A percentile compares a stretch with the other conserved stretches of the same genome.
These are phyloP conservation scores for Fusarium torulosum DNA, from an alignment of 2,329 filamentous ascomycete genomes.

Conservation along the genomic window DNA sequence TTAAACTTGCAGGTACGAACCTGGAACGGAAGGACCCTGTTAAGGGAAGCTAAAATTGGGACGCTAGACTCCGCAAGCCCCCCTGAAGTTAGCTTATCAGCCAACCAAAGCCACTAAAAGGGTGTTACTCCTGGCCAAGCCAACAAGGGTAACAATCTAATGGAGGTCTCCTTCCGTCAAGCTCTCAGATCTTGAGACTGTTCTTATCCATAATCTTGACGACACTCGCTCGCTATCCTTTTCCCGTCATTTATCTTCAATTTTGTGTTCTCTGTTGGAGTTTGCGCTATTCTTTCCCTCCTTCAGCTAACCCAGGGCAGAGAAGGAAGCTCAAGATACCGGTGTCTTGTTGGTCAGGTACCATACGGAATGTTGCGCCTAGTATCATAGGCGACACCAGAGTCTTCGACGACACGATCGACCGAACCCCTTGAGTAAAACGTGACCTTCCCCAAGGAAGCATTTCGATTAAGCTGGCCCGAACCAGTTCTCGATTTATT, in stretches of 20 bases:
- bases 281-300: slow-evolving; percentile 2
- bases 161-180: slow-evolving; percentile 17
- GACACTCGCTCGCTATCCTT: slow-evolving; percentile 9
- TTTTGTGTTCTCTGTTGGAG: slow-evolving; percentile 2
- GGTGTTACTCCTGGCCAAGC: slow-evolving; percentile 16
- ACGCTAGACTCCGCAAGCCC: slow-evolving; percentile 23
- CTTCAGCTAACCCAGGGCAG: neutral
- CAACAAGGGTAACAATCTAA: slow-evolving; percentile 8
- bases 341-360: slow-evolving; percentile 10
- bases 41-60: slow-evolving; percentile 8
- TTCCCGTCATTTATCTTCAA: slow-evolving; percentile 6
- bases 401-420: slow-evolving; percentile 25
- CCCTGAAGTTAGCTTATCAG: slow-evolving; percentile 12
- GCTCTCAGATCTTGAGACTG: slow-evolving; percentile 19
- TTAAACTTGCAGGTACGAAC: slow-evolving; percentile 13
- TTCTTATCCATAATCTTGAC: slow-evolving; percentile 15
- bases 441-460: neutral
- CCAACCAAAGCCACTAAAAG: slow-evolving; percentile 34
- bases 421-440: slow-evolving; percentile 1
- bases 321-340: slow-evolving; percentile 2
- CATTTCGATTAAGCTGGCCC: neutral
- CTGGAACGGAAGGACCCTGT: slow-evolving; percentile 12
- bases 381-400: slow-evolving; percentile 22
- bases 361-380: slow-evolving; percentile 30
- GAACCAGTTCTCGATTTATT: slow-evolving; percentile 3